Base-by-base conservation (phyloP, 306 rosid species). In the Trifolium fragiferum region DNA sequence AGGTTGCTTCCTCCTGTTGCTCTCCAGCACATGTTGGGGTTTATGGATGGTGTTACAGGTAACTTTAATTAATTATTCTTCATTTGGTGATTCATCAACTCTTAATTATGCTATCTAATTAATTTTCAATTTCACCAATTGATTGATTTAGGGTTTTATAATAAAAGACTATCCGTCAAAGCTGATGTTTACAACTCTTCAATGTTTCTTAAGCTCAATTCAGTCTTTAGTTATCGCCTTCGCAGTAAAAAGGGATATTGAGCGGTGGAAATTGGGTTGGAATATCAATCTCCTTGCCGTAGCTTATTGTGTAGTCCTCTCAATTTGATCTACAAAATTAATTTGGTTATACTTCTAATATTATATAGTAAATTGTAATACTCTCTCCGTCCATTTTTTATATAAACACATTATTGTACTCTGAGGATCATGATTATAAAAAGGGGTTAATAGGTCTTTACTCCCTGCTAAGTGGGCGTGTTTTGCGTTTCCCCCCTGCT, bases 31-130 rank as follows among this genome's bases (percentile, higher is more conserved):
- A 30, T 78, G 68, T n/a, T 91, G 88, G 86, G 87, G 83, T 15
- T 14, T 83, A 2, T 91, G 91, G 89, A 84, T 91, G 81, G 92
- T 91, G 27, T 65, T 89, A 1, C 95, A 91, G 92, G 95, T 91
- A 74, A 59, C 7, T 8, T 23, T 62, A 23, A 3, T 62, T 38
- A 3, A 47, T n/a, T 64, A 0, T 62, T 16, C n/a, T 14, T 6
- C 4, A 7, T 14, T 9, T 41, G 4, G 6, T 10, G 27, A 15
- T 30, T 8, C 3, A 43, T 47, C 18, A 30, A 46, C 21, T 47
- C 67, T 18, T 70, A 12, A 38, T 47, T 33, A 33, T 33, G 37
- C 37, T 0, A 33, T 5, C 11, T 19, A 53, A 53, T 15, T 6
- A 32, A 32, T 5, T 32, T 32, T 32, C 37, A 32, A 32, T 49